phyloP scores from a whole-genome alignment of 2,329 filamentous ascomycete species.

The Penicillium oxalicum region DNA sequence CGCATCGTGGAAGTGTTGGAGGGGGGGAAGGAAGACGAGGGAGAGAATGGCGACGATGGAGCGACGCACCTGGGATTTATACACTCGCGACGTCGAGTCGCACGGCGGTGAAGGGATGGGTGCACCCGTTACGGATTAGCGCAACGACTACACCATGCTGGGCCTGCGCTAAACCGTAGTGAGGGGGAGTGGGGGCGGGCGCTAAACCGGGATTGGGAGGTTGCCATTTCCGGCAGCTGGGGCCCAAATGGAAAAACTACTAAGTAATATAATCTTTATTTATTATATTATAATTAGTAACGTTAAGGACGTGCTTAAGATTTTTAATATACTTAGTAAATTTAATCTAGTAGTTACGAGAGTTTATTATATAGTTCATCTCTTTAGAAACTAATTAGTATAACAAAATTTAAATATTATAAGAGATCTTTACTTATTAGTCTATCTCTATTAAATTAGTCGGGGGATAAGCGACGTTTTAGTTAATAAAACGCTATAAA shows the following conservation, averaged over 20 bases:
- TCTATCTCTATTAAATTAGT: no score
- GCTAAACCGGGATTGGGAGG: neutral
- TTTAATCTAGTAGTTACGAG: no score
- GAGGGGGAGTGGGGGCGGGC: no score
- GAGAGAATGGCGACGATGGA: neutral
- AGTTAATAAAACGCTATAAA: no score
- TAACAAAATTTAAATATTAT: no score
- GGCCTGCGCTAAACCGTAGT: no score
- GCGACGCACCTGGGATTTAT: slow-evolving; percentile 1
- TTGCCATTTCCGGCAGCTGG: neutral
- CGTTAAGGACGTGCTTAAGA: no score
- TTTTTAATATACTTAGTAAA: no score
- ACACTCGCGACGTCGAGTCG: neutral
- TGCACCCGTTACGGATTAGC: neutral
- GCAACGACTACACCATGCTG: neutral
- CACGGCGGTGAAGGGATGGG: neutral
- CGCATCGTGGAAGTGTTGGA: neutral
- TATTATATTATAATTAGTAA: neutral
- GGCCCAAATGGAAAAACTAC: neutral
- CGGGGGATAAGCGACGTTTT: no score
- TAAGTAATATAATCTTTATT: neutral
- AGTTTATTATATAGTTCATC: no score
- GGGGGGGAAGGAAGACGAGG: neutral
- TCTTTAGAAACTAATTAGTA: no score
- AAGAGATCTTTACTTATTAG: no score